Evolutionary conservation across 148 eudicot genomes (phyloP).

Genomic region (Euryodendron excelsum): DNA sequence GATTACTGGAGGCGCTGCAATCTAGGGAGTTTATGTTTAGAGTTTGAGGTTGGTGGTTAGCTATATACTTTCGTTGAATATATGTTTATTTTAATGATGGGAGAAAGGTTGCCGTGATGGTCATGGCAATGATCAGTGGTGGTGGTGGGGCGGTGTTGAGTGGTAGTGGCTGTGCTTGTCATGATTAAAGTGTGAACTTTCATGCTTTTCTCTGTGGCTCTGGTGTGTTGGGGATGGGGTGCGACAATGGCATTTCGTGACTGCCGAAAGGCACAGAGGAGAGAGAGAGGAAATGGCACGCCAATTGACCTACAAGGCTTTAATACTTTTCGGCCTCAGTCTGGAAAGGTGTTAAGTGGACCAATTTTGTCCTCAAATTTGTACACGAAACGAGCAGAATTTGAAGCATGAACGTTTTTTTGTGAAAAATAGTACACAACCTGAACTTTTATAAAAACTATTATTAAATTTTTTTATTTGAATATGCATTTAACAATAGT

Average conservation of each 20-base stretch:
- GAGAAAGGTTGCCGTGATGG: background rate
- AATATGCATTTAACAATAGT: too few relatives aligned
- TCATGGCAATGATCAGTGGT: background rate
- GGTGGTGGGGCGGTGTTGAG: too few relatives aligned
- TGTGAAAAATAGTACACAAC: too few relatives aligned
- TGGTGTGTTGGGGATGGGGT: background rate
- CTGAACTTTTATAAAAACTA: too few relatives aligned
- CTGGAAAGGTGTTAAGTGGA: background rate
- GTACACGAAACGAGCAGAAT: background rate
- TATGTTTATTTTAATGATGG: background rate
- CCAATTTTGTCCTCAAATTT: background rate
- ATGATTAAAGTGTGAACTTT: slow-evolving; percentile 14
- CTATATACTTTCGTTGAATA: background rate
- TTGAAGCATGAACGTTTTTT: too few relatives aligned
- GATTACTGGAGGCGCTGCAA: too few relatives aligned
- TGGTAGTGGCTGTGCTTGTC: slow-evolving; percentile 9
- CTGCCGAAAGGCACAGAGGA: background rate
- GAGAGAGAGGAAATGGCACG: background rate
- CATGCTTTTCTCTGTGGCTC: background rate
- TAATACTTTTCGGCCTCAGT: background rate
- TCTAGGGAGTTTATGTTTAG: too few relatives aligned
- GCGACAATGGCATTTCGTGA: background rate
- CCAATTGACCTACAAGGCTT: background rate
- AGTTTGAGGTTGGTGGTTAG: background rate
- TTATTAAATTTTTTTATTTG: too few relatives aligned